Evolutionary conservation across 352 stramenopile genomes (phyloP), one percentile per base, ranked within the genome.

Genomic region (Phytophthora cryptogea): DNA sequence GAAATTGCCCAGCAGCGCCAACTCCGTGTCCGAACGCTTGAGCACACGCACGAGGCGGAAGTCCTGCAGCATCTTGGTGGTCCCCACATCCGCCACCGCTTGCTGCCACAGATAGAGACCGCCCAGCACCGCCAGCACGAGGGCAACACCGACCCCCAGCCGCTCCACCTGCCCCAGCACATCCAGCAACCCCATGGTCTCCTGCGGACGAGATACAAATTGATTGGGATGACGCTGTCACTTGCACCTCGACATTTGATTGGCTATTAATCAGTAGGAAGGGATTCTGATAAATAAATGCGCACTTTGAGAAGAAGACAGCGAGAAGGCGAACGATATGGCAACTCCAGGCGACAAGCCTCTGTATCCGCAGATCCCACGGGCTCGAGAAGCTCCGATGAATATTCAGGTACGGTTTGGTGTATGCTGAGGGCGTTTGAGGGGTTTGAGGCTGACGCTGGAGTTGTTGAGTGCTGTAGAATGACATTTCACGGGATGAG

Each of bases 1-100:
- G 41, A 94, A 94, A 54, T 88, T 83, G 11, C 84, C 84, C 35
- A 92, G 66, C 48, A 92, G 49, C 41, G 82, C 76, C 39, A 92
- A 36, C 62, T 94, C 82, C 20, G 66, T 76, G 58, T 91, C 84
- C 16, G 71, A 74, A 31, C 69, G 57, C 59, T 88, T 89, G 54
- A 94, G 82, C 39, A 92, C 70, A 20, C 80, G 80, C 60, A 80
- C 68, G 27, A 89, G 59, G 28, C 71, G 70, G 51, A 94, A 89
- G 42, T 78, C 72, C 30, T 61, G 74, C 52, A 93, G 64, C 54
- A 66, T 59, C 62, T 82, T 74, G 5, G 45, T 59, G 11, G 47
- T 66, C 0, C 73, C 77, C 0, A 47, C 47, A 52, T 74, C 73
- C 1, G 42, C 44, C 40, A 68, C 31, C 16, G 61, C 41, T 32